phyloP scores from a whole-genome alignment of 1,284 basidiomycete species.

The Termitomyces sp. region DNA sequence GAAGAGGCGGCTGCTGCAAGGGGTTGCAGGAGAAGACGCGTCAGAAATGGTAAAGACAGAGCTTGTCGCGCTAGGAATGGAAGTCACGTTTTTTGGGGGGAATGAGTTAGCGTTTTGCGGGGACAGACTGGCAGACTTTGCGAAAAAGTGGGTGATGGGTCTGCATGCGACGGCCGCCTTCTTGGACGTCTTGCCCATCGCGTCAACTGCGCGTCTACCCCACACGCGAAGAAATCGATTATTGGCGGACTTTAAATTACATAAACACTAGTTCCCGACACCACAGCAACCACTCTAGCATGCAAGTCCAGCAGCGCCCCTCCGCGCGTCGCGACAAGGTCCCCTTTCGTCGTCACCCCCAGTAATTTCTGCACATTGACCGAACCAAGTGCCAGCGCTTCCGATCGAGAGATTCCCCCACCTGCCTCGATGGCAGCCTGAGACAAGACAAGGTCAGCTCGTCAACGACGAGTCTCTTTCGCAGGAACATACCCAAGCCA shows the following conservation, averaged over 20 bases:
- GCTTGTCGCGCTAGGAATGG: slow-evolving; percentile 2
- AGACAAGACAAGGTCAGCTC: not conserved
- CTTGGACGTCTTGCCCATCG: slow-evolving; percentile 29
- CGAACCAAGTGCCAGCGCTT: slow-evolving; percentile 55
- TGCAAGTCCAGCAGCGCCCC: slow-evolving; percentile 44
- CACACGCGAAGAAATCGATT: not conserved
- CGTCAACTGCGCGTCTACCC: slow-evolving; percentile 12
- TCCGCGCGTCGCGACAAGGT: slow-evolving; percentile 57
- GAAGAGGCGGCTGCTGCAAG: slow-evolving; percentile 3
- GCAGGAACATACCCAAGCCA: slow-evolving; percentile 52
- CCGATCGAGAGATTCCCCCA: slow-evolving; percentile 43
- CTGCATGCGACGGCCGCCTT: slow-evolving; percentile 20
- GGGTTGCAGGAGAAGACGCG: slow-evolving; percentile 14
- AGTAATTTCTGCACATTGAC: slow-evolving; percentile 60
- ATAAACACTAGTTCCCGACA: slow-evolving; percentile 26
- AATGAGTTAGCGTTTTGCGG: not conserved
- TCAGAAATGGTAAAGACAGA: slow-evolving; percentile 15
- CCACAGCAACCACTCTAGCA: slow-evolving; percentile 49
- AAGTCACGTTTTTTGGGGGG: slow-evolving; percentile 11
- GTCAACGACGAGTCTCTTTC: not conserved
- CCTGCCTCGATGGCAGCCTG: slow-evolving; percentile 49
- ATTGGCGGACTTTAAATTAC: slow-evolving; percentile 3
- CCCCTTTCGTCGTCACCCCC: slow-evolving; percentile 27
- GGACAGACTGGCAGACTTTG: slow-evolving; percentile 16
- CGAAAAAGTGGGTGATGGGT: slow-evolving; percentile 34